A percentile compares a stretch with the other conserved stretches of the same genome.
These are phyloP conservation scores for Tilletia setariae DNA, from an alignment of 1,284 basidiomycete genomes.

Conservation along the genomic window DNA sequence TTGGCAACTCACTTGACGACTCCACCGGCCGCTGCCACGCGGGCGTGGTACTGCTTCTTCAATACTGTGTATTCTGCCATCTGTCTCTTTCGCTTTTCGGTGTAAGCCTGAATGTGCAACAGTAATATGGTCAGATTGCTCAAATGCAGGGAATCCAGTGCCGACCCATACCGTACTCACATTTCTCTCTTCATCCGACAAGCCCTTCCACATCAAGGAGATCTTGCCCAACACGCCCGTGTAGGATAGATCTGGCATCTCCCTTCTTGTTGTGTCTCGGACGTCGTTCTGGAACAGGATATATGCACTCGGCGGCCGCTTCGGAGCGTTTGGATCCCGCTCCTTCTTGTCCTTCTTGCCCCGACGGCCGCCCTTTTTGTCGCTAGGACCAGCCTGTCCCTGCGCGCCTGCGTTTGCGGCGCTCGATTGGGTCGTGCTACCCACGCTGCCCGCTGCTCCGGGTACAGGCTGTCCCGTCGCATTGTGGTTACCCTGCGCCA, in stretches of 20 bases:
- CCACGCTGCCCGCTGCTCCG: background rate
- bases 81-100: conserved; percentile 5
- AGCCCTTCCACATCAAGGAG: conserved; percentile 41
- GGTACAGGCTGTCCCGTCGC: background rate
- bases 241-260: conserved; percentile 43
- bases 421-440: background rate
- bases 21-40: background rate
- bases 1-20: background rate
- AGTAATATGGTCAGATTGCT: no score
- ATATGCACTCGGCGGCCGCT: conserved; percentile 46
- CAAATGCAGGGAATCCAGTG: no score
- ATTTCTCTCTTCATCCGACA: conserved; percentile 40
- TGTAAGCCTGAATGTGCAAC: background rate
- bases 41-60: conserved; percentile 1
- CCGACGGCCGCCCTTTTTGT: conserved; percentile 28
- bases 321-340: conserved; percentile 45
- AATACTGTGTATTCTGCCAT: background rate
- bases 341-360: conserved; percentile 37
- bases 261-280: conserved; percentile 23
- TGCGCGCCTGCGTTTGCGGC: background rate
- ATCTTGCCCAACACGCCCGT: conserved; percentile 42
- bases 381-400: conserved; percentile 14
- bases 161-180: conserved; percentile 18
- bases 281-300: conserved; percentile 50
- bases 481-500: conserved; percentile 6